Conservation (phyloP, 208 protist genomes). For the Wallacemonas sp. region DNA sequence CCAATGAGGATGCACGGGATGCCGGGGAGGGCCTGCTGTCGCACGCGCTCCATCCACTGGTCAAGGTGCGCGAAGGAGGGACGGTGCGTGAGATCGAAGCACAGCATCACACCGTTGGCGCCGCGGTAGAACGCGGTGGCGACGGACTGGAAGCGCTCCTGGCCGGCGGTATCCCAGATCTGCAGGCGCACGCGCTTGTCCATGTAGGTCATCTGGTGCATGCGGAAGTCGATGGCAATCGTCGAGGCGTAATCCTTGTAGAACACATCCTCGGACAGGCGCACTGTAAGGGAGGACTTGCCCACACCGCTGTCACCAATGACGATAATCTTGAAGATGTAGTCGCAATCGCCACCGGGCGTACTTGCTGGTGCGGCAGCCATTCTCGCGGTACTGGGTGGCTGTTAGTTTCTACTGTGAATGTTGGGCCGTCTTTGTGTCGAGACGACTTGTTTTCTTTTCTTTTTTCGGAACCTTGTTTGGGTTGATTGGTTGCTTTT, state of each 20-base stretch:
- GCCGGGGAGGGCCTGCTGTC: slow-evolving; percentile 88
- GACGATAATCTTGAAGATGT: slow-evolving; percentile 96
- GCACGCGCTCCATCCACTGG: slow-evolving; percentile 98
- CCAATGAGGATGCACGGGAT: slow-evolving; percentile 95
- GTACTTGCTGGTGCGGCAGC: slow-evolving; percentile 27
- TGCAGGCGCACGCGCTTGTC: slow-evolving; percentile 90
- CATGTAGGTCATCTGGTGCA: slow-evolving; percentile 91
- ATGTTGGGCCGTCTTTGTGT: no score
- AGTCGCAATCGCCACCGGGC: slow-evolving; percentile 88
- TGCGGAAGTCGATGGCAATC: slow-evolving; percentile 91
- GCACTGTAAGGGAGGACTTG: slow-evolving; percentile 90
- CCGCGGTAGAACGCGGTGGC: slow-evolving; percentile 94
- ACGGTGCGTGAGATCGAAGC: slow-evolving; percentile 98
- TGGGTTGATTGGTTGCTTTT: no score
- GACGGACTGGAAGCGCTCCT: slow-evolving; percentile 92
- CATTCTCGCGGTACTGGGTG: no score
- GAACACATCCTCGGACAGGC: slow-evolving; percentile 93
- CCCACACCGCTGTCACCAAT: slow-evolving; percentile 93
- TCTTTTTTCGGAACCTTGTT: no score
- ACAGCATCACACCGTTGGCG: slow-evolving; percentile 94
- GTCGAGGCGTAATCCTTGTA: slow-evolving; percentile 90
- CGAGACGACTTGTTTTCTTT: no score
- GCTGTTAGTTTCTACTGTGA: no score
- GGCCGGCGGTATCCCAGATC: slow-evolving; percentile 93
- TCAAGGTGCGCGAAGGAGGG: slow-evolving; percentile 96